Evolutionary conservation across 2,329 filamentous ascomycete species (phyloP).

Genomic region (Chaetomium olivaceum): DNA sequence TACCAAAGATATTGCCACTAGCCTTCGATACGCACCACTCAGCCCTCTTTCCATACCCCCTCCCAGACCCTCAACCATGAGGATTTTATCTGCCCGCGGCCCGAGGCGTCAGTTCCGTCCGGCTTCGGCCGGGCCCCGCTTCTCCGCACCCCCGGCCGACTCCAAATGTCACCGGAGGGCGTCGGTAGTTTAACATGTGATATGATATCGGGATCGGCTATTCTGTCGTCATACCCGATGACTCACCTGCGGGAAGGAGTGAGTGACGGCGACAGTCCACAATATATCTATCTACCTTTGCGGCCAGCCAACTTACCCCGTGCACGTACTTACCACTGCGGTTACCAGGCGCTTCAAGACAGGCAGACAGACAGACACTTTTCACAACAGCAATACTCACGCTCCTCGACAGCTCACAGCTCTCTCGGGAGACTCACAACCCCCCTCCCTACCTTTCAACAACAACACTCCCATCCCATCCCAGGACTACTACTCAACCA

Average conservation of each 20-base stretch:
- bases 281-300: not conserved
- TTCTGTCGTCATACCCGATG: not conserved
- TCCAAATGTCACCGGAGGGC: not conserved
- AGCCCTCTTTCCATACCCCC: not conserved
- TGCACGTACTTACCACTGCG: not conserved
- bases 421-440: no score
- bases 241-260: not conserved
- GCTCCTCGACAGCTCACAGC: no score
- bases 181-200: not conserved
- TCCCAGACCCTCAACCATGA: not conserved
- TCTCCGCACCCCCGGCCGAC: constrained; percentile 3
- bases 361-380: no score
- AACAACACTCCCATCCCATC: not conserved
- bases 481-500: no score
- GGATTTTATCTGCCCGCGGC: not conserved
- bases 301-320: not conserved
- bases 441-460: no score
- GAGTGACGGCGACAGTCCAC: not conserved
- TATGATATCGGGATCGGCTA: no score
- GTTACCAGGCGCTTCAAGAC: not conserved
- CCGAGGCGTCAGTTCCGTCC: not conserved
- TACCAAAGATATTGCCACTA: not conserved
- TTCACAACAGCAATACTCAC: no score
- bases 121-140: constrained; percentile 4
- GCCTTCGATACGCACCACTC: not conserved